Base-by-base conservation (phyloP, 2,329 filamentous ascomycete species). In the Incumbomyces delicatus region DNA sequence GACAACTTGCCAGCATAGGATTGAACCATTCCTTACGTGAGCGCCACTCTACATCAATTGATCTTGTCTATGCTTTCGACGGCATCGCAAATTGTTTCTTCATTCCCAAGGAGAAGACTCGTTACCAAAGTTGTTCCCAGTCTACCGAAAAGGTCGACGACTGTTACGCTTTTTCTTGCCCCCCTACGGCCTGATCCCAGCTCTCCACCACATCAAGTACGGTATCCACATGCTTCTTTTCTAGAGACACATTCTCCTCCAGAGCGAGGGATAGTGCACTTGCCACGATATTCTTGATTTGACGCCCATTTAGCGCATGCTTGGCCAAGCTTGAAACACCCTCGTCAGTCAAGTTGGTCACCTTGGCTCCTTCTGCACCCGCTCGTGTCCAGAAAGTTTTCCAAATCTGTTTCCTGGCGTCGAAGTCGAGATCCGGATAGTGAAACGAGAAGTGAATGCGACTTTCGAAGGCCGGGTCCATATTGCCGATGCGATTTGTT, bases 401-500 rank as follows among this genome's bases (percentile, higher is more conserved):
- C 47, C 42, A 46, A 27, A 47, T 47, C 33, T 42, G 29, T 27
- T 27, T 27, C 16, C n/a, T 29, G 12, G 43, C 31, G 10, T 43
- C 45, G 27, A 20, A 31, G 17, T 22, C 36, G 7, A 60, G 48
- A 10, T 56, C 46, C 10, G 53, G 52, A 31, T 60, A 49, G n/a
- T 16, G 20, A 17, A 51, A 34, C 2, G 41, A 13, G 11, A 51
- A 27, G 27, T 49, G 49, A 13, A 51, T 51, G 2, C 49, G 41
- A 13, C 14, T 29, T 6, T 41, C 32, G 41, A 51, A 35, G 8
- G 69, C 70, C 2, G 60, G 53, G 44, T 73, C 70, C 47, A 72
- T 67, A 5, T 63, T 66, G 6, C 60, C 54, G 14, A 68, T 64
- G 6, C 68, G 65, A 52, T 73, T 73, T 6, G 66, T 68, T 5